Evolutionary conservation across 441 rosid genomes (phyloP), one percentile per base, ranked within the genome.

Genomic region (Gossypium aridum): DNA sequence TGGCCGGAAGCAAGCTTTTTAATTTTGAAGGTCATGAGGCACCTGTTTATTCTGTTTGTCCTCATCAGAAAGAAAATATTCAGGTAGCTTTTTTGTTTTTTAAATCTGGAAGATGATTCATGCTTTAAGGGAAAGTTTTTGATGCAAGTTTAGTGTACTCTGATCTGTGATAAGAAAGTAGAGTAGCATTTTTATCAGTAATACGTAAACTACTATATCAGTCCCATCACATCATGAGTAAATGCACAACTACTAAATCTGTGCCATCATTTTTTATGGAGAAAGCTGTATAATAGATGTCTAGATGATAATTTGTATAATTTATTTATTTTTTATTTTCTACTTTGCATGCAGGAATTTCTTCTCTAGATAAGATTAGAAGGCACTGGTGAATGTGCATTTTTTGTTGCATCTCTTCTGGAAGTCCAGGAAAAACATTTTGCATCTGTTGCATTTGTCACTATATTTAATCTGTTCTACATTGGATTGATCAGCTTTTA

Each of bases 31-130:
- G 86, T 64, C 86, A 83, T 0, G 86, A 83, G 23, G 84, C 86
- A 6, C 76, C 86, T n/a, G 84, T 83, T 43, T 83, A 78, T 74
- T 80, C 84, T 57, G 70, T 80, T 67, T 83, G 86, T 69, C 86
- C 86, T 53, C 84, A 83, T 72, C 82, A 83, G 43, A 83, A 83
- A 80, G 86, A 83, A 67, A 83, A 78, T 72, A 83, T 83, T 78
- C 86, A 80, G 79, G 86, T 83, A 68, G 59, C 4, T 17, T 7
- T 60, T 7, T 0, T 19, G 3, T 13, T 4, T 57, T 20, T 10
- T 57, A 57, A 19, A 34, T 20, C 34, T 49, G 43, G 26, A 49
- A 45, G 26, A 23, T 60, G 17, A 26, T 56, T 56, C 25, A 10
- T 57, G 12, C 31, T 34, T 26, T 51, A 37, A 25, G 20, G 28